Evolutionary conservation across 441 rosid genomes (phyloP).

Genomic region (Lepidium campestre): DNA sequence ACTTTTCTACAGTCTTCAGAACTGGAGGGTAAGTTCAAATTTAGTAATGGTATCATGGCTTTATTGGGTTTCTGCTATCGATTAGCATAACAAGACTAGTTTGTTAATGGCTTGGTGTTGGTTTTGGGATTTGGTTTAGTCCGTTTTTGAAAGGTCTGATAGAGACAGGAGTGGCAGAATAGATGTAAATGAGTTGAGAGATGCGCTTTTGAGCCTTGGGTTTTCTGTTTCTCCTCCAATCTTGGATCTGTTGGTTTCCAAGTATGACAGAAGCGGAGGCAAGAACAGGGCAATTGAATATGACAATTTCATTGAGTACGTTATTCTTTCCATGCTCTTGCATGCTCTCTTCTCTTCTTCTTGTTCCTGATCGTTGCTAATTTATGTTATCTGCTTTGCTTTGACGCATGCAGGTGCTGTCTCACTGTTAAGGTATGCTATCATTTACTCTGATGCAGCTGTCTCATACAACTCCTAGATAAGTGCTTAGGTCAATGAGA

Average conservation of each 20-base stretch:
- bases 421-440: slow-evolving; percentile 81
- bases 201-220: slow-evolving; percentile 75
- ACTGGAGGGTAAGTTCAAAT: slow-evolving; percentile 66
- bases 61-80: not conserved
- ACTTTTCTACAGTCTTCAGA: slow-evolving; percentile 86
- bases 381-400: not conserved
- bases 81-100: not conserved
- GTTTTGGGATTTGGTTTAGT: slow-evolving; percentile 26
- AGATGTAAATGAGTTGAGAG: slow-evolving; percentile 69
- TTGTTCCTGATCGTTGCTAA: not conserved
- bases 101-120: not conserved
- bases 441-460: not conserved
- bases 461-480: not conserved
- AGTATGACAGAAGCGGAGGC: slow-evolving; percentile 83
- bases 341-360: not conserved
- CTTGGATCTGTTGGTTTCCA: slow-evolving; percentile 72
- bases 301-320: slow-evolving; percentile 92
- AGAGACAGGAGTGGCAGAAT: slow-evolving; percentile 77
- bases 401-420: slow-evolving; percentile 80
- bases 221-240: slow-evolving; percentile 63
- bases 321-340: not conserved
- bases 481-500: not conserved
- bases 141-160: slow-evolving; percentile 73
- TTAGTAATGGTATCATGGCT: not conserved
- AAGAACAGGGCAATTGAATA: slow-evolving; percentile 70